Evolutionary conservation across 805 yeast species (phyloP).

Genomic region (Lipomyces starkeyi): DNA sequence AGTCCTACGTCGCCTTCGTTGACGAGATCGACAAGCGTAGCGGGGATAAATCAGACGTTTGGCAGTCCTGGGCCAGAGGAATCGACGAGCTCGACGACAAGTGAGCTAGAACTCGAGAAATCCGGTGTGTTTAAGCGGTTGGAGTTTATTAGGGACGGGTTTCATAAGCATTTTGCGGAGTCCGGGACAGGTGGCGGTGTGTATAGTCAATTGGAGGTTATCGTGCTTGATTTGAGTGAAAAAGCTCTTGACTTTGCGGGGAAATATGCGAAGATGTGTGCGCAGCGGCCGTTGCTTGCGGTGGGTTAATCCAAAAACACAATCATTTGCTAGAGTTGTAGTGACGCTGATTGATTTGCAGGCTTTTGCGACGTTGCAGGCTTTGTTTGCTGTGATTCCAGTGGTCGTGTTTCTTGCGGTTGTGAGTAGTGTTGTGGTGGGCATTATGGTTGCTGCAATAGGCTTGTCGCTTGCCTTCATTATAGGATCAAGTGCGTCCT

Average conservation of each 20-base stretch:
- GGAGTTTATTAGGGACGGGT: background rate
- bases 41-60: background rate
- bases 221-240: conserved; percentile 25
- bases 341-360: conserved; percentile 4
- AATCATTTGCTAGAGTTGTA: background rate
- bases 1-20: background rate
- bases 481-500: background rate
- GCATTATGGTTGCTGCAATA: background rate
- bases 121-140: background rate
- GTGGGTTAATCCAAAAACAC: conserved; percentile 10
- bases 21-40: background rate
- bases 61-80: background rate
- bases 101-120: background rate
- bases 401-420: conserved; percentile 2
- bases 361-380: conserved; percentile 29
- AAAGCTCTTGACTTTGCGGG: conserved; percentile 12
- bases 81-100: background rate
- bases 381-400: conserved; percentile 23
- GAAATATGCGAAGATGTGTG: conserved; percentile 5
- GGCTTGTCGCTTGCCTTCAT: background rate
- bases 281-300: conserved; percentile 21
- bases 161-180: background rate
- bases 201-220: conserved; percentile 19
- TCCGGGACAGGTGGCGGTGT: conserved; percentile 7
- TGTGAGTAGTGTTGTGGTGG: conserved; percentile 5